Percentiles rank a stretch among this genome's conserved stretches.
Evolutionary conservation across 2,329 filamentous ascomycete species (phyloP).

Genomic region (Chaetomium sp.): DNA sequence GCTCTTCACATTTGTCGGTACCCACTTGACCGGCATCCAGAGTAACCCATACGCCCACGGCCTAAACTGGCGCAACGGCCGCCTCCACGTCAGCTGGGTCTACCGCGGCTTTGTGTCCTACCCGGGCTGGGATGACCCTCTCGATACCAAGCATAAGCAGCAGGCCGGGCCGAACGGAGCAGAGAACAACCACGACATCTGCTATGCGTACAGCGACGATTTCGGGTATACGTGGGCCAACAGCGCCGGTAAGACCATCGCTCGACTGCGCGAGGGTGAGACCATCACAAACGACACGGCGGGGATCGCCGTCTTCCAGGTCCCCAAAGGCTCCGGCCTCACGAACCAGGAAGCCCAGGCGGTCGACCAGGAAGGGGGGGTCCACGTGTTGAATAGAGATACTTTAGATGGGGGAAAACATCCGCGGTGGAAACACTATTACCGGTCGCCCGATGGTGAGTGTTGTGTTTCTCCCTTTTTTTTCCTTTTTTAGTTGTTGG

Average conservation of each 20-base stretch:
- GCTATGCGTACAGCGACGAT: slow-evolving; percentile 43
- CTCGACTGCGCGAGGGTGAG: slow-evolving; percentile 29
- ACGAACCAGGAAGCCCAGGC: slow-evolving; percentile 46
- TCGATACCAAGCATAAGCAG: slow-evolving; percentile 35
- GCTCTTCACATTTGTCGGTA: slow-evolving; percentile 34
- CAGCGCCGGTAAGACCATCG: slow-evolving; percentile 31
- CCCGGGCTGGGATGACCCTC: slow-evolving; percentile 36
- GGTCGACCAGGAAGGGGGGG: slow-evolving; percentile 38
- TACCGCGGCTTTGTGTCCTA: slow-evolving; percentile 43
- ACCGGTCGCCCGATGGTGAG: slow-evolving; percentile 30
- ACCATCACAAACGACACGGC: slow-evolving; percentile 35
- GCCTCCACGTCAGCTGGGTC: slow-evolving; percentile 42
- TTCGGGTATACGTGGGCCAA: slow-evolving; percentile 38
- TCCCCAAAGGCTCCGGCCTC: slow-evolving; percentile 40
- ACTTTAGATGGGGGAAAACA: slow-evolving; percentile 24
- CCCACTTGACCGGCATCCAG: slow-evolving; percentile 37
- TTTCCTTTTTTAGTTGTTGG: not conserved
- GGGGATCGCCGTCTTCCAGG: slow-evolving; percentile 38
- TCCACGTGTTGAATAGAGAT: slow-evolving; percentile 45
- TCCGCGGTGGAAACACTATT: slow-evolving; percentile 35
- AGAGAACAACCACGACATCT: slow-evolving; percentile 44
- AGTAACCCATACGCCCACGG: slow-evolving; percentile 49
- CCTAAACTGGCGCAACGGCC: slow-evolving; percentile 26
- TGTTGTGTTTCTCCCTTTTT: not conserved
- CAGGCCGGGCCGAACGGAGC: slow-evolving; percentile 38